Conservation (phyloP, 495 filamentous ascomycete genomes). For the Xylaria palmicola region DNA sequence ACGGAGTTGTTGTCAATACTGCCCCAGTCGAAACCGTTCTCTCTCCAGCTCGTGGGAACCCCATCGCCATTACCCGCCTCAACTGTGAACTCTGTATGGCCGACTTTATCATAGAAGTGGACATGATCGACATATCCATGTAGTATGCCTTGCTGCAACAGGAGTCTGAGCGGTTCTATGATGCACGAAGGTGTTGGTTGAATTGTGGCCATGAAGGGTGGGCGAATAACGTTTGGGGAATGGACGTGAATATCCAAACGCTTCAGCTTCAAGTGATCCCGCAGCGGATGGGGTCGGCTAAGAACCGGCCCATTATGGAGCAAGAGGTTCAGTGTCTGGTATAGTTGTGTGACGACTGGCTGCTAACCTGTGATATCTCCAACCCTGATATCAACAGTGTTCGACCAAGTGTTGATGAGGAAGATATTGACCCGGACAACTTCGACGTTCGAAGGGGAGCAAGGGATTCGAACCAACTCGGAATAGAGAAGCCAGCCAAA, state of each 20-base stretch:
- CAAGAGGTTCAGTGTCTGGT: constrained; percentile 1
- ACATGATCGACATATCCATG: background rate
- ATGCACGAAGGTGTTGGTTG: no score
- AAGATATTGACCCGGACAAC: background rate
- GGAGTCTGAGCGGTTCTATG: no score
- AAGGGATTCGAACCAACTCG: background rate
- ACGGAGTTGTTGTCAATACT: background rate
- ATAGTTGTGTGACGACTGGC: background rate
- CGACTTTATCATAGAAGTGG: background rate
- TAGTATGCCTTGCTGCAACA: no score
- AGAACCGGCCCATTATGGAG: constrained; percentile 5
- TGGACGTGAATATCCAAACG: background rate
- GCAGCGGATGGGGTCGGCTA: background rate
- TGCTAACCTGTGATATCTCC: no score
- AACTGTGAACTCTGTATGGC: background rate
- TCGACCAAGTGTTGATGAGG: no score
- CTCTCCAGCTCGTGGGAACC: background rate
- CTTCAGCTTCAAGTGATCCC: background rate
- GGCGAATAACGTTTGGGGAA: background rate
- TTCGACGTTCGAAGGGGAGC: background rate
- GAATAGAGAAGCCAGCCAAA: background rate
- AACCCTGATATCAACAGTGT: no score
- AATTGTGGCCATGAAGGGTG: background rate
- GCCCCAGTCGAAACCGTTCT: background rate
- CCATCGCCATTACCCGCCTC: background rate